Base-by-base conservation (phyloP, 2,329 filamentous ascomycete genomes). In the Colletotrichum horii region DNA sequence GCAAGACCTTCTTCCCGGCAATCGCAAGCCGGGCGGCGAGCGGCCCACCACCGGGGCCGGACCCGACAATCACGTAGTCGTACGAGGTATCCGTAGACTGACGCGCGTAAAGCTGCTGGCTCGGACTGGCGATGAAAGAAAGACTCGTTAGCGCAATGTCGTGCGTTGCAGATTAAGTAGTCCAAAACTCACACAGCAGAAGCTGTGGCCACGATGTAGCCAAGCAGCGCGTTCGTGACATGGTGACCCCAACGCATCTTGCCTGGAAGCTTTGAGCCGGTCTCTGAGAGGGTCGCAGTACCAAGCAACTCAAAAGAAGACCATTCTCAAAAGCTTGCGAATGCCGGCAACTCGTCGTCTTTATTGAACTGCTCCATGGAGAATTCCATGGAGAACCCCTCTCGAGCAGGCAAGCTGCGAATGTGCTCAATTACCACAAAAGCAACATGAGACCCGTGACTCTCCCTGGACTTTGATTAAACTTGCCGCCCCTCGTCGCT, bases 51-150 rank as follows among this genome's bases (percentile, higher is more conserved):
- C 90, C 90, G 3, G 90, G 85, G 4, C 90, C 90, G 15, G 88
- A 90, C 7, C 91, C 91, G 43, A 92, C 88, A 19, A 92, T 85
- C n/a, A 92, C 85, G 81, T 91, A 92, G 77, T 92, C 91, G 77
- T 91, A 91, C 30, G 61, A 55, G 4, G 71, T 52, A 30, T 69
- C 65, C 11, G 64, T 26, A 12, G 64, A 69, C 58, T 76, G 74
- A 19, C 72, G 72, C 26, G 55, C 11, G 36, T 28, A n/a, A 22
- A 61, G 61, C 30, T 48, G 32, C 28, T 71, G 67, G 68, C 60
- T 71, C 26, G 71, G 71, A 48, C 71, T 74, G 52, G 22, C 32
- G n/a, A 67, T 28, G 24, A 24, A 16, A 36, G 24, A 24, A 24
- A 16, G 2, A 24, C 24, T 38, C 14, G 60, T 64, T 64, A 64